Conservation (phyloP, 768 basidiomycete genomes). For the Mycena pura region DNA sequence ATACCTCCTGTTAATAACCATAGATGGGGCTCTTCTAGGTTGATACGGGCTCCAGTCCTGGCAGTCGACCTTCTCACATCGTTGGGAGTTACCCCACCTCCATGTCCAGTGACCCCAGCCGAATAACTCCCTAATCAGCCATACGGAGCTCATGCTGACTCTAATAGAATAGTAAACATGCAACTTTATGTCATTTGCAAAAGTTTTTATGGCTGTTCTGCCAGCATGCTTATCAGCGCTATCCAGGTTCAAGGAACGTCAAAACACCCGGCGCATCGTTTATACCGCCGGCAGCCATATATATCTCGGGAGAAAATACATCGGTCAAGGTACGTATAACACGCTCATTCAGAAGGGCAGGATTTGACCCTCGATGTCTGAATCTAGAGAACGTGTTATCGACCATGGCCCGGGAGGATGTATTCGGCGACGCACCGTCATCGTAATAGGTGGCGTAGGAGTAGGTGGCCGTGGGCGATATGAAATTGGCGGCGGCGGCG, state of each 20-base stretch:
- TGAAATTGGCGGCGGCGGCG: neutral
- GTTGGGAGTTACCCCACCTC: too few species aligned
- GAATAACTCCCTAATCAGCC: too few species aligned
- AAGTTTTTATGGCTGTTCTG: too few species aligned
- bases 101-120: too few species aligned
- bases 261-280: neutral
- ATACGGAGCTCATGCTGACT: too few species aligned
- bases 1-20: too few species aligned
- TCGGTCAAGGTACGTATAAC: neutral
- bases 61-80: too few species aligned
- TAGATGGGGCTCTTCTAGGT: too few species aligned
- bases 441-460: neutral
- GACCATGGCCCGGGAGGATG: neutral
- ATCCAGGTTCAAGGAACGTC: conserved; percentile 12
- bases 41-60: too few species aligned
- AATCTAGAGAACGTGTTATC: neutral
- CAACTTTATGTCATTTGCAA: too few species aligned
- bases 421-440: neutral
- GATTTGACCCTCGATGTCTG: conserved; percentile 3
- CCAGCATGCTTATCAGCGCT: too few species aligned
- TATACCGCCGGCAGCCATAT: neutral
- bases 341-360: conserved; percentile 3
- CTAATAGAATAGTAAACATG: too few species aligned
- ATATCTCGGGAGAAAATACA: neutral
- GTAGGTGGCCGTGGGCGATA: neutral